Conservation (phyloP, 305 asterid genomes). For the Fraxinus dipetala region DNA sequence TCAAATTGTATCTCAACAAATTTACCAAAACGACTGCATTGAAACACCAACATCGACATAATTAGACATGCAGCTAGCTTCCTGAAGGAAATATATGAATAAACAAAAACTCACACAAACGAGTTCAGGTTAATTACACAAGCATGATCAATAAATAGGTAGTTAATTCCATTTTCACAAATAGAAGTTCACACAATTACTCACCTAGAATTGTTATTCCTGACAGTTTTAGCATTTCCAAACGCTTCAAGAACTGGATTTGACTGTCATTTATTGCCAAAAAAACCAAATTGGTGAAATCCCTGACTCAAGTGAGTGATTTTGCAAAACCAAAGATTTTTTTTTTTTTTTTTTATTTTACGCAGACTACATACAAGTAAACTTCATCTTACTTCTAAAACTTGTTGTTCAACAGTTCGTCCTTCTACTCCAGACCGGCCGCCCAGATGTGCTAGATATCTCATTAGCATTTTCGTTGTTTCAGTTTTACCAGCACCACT, state of each 20-base stretch:
- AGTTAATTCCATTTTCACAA: not conserved
- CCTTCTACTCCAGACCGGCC: conserved; percentile 56
- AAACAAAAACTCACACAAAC: not conserved
- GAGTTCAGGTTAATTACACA: not conserved
- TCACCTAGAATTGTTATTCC: conserved; percentile 81
- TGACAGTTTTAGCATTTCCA: conserved; percentile 85
- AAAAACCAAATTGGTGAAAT: not conserved
- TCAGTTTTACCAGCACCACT: conserved; percentile 82
- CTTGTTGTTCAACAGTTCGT: conserved; percentile 70
- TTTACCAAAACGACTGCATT: conserved; percentile 77
- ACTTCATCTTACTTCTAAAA: conserved; percentile 49
- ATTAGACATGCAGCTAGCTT: conserved; percentile 18
- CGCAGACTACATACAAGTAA: not conserved
- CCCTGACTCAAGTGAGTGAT: not conserved
- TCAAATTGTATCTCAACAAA: conserved; percentile 83
- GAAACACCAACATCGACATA: conserved; percentile 8
- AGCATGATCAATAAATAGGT: not conserved
- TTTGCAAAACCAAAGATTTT: not conserved
- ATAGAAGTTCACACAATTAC: conserved; percentile 16
- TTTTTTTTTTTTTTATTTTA: not conserved
- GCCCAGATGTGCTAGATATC: conserved; percentile 64
- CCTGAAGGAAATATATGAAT: conserved; percentile 4
- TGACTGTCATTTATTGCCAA: conserved; percentile 48
- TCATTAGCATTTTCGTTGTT: conserved; percentile 77
- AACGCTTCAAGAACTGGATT: conserved; percentile 88